Conservation (phyloP, 768 basidiomycete species). For the Coprinellus micaceus region DNA sequence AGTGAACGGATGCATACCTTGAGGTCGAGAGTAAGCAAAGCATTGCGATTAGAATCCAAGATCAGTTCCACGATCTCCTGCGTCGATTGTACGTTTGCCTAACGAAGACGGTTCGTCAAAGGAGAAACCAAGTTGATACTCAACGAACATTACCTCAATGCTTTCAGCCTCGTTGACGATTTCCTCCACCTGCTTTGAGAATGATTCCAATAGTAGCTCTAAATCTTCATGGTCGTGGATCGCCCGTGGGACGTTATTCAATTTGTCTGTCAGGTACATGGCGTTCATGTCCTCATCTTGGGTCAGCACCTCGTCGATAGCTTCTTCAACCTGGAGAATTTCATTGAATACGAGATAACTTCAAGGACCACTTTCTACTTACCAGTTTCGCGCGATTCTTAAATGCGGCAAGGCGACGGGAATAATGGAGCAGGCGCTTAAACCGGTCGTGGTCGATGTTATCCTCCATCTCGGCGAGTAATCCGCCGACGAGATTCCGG, state of each 20-base stretch:
- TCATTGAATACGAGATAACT: conserved; percentile 1
- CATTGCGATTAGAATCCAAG: conserved; percentile 92
- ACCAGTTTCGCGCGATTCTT: conserved; percentile 88
- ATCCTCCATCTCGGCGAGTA: conserved; percentile 90
- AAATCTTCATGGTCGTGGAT: conserved; percentile 87
- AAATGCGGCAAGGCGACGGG: conserved; percentile 81
- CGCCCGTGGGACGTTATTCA: conserved; percentile 54
- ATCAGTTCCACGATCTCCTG: conserved; percentile 98
- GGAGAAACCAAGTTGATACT: background rate
- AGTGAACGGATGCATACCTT: conserved; percentile 47
- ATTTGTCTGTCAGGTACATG: conserved; percentile 92
- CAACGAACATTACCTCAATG: conserved; percentile 54
- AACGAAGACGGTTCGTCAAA: background rate
- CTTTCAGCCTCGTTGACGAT: conserved; percentile 91
- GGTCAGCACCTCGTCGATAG: conserved; percentile 85
- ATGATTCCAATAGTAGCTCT: conserved; percentile 90
- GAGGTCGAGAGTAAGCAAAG: conserved; percentile 85
- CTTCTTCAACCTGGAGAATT: conserved; percentile 69
- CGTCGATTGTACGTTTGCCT: conserved; percentile 94
- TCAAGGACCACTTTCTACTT: conserved; percentile 16
- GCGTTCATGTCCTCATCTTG: conserved; percentile 96
- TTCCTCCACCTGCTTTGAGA: conserved; percentile 95
- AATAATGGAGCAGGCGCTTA: conserved; percentile 88
- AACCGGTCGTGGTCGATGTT: conserved; percentile 95
- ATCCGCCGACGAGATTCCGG: conserved; percentile 82